These are phyloP conservation scores for Saturnispora diversa DNA, from an alignment of 805 yeast species.

Conservation along the genomic window DNA sequence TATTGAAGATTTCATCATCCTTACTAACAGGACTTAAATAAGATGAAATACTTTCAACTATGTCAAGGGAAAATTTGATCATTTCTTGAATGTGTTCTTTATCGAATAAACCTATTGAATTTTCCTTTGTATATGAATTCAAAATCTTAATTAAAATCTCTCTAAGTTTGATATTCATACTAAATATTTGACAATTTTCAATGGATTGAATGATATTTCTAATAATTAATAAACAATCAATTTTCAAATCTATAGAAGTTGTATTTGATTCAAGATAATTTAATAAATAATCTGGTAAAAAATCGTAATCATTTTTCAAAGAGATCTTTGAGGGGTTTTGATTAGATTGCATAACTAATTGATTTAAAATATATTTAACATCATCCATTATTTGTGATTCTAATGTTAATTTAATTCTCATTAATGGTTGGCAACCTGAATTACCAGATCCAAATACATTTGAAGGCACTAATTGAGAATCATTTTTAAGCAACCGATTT, in stretches of 20 bases:
- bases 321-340: constrained; percentile 33
- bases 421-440: constrained; percentile 55
- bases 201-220: constrained; percentile 81
- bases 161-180: constrained; percentile 35
- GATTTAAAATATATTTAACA: constrained; percentile 61
- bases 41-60: constrained; percentile 77
- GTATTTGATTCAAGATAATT: constrained; percentile 18
- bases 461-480: constrained; percentile 25
- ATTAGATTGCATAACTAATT: constrained; percentile 40
- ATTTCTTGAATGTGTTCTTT: constrained; percentile 44
- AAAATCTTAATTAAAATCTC: constrained; percentile 42
- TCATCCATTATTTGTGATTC: constrained; percentile 58
- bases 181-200: constrained; percentile 70
- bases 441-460: constrained; percentile 30
- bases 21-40: constrained; percentile 68
- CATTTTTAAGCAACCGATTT: constrained; percentile 26
- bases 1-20: constrained; percentile 59
- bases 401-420: constrained; percentile 64
- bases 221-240: constrained; percentile 55
- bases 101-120: constrained; percentile 12
- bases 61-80: constrained; percentile 61
- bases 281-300: constrained; percentile 32
- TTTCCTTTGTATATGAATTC: constrained; percentile 21
- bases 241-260: constrained; percentile 23
- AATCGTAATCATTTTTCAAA: constrained; percentile 34